Evolutionary conservation across 2,329 filamentous ascomycete species (phyloP).

Genomic region (Scedosporium minutisporum): DNA sequence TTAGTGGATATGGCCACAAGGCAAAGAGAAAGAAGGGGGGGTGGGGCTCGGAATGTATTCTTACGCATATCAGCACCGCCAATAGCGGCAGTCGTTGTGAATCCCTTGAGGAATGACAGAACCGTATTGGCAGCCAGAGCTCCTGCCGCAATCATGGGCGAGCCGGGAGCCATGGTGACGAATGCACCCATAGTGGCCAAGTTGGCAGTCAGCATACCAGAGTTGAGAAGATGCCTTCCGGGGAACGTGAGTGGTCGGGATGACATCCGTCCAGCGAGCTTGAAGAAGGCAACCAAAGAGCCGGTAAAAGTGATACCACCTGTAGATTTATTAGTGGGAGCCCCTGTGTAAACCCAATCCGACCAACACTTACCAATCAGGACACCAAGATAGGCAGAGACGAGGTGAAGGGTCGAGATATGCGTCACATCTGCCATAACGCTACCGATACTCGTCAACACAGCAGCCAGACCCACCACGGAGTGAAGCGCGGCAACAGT

Average conservation of each 20-base stretch:
- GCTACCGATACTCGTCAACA: constrained; percentile 79
- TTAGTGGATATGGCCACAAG: not conserved
- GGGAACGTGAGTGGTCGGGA: constrained; percentile 65
- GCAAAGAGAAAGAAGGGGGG: not conserved
- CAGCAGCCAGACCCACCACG: constrained; percentile 79
- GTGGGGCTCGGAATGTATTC: constrained; percentile 7
- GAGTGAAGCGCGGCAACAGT: constrained; percentile 85
- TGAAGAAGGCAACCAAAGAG: constrained; percentile 81
- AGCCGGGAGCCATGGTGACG: constrained; percentile 69
- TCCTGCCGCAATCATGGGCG: constrained; percentile 67
- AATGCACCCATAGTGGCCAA: constrained; percentile 77
- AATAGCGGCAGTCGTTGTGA: constrained; percentile 78
- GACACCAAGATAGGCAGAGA: constrained; percentile 78
- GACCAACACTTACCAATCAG: constrained; percentile 50
- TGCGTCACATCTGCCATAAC: constrained; percentile 66
- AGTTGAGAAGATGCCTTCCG: constrained; percentile 68
- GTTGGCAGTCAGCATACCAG: constrained; percentile 64
- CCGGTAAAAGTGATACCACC: constrained; percentile 83
- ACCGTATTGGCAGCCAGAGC: constrained; percentile 68
- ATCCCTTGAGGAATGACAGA: constrained; percentile 77
- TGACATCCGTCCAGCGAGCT: constrained; percentile 73
- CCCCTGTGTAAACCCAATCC: not conserved
- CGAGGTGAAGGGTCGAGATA: constrained; percentile 69
- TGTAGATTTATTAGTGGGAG: constrained; percentile 14
- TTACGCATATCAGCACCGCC: constrained; percentile 85